A percentile compares a stretch with the other conserved stretches of the same genome.
Evolutionary conservation across 2,329 filamentous ascomycete genomes (phyloP).

Genomic region (Thielaviopsis euricoi): DNA sequence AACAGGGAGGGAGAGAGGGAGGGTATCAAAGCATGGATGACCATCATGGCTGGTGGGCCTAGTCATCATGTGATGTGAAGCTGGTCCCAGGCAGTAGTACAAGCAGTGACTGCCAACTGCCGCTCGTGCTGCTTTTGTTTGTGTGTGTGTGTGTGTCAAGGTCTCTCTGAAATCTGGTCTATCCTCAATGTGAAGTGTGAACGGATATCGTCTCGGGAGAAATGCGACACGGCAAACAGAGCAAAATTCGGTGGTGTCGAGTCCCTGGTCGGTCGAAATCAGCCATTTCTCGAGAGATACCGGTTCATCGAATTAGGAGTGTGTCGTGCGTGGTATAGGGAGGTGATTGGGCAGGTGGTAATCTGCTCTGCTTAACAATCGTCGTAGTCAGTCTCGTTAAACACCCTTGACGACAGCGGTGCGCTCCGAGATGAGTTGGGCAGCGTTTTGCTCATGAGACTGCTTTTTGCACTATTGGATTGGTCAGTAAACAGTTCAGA

Average conservation of each 20-base stretch:
- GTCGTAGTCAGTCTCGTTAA: conserved; percentile 26
- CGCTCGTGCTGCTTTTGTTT: background rate
- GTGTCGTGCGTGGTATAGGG: background rate
- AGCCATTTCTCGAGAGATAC: background rate
- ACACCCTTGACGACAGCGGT: conserved; percentile 89
- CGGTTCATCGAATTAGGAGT: background rate
- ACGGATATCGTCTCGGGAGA: background rate
- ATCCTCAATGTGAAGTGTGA: background rate
- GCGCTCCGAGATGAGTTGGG: conserved; percentile 80
- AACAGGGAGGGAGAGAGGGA: background rate
- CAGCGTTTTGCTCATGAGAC: conserved; percentile 83
- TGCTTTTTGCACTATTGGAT: conserved; percentile 79
- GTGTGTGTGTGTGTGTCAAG: too few species aligned
- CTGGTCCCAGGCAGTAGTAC: background rate
- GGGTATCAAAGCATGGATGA: background rate
- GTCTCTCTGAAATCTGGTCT: background rate
- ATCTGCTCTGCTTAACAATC: conserved; percentile 8
- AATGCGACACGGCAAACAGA: background rate
- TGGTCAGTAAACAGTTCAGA: conserved; percentile 13
- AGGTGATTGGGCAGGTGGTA: background rate
- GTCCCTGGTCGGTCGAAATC: background rate
- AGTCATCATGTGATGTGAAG: background rate
- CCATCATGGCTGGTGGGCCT: background rate
- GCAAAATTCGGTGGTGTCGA: background rate
- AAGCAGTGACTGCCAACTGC: background rate